A percentile compares a stretch with the other conserved stretches of the same genome.
Conservation (phyloP, 345 rosid species). For the Camelina neglecta region DNA sequence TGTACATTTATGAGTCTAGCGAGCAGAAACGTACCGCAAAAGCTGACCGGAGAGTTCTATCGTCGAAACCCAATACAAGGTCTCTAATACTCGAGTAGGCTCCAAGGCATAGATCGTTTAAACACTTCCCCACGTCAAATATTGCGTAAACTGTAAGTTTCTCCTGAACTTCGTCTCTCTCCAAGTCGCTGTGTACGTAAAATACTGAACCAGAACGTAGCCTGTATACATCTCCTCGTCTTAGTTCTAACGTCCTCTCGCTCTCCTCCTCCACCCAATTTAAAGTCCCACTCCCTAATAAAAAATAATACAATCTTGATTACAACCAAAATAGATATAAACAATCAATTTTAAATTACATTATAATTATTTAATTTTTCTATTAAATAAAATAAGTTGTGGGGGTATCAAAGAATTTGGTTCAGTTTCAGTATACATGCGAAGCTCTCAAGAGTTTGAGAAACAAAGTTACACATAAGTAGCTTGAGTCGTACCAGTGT, state of each 20-base stretch:
- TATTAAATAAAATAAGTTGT: too few species aligned
- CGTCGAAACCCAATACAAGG: conserved; percentile 63
- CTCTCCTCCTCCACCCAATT: conserved; percentile 59
- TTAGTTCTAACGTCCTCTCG: conserved; percentile 51
- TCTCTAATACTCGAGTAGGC: conserved; percentile 73
- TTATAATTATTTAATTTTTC: too few species aligned
- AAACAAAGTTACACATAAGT: too few species aligned
- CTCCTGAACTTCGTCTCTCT: conserved; percentile 22
- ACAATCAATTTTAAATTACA: too few species aligned
- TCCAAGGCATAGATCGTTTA: conserved; percentile 57
- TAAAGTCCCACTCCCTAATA: conserved; percentile 56
- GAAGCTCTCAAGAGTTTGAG: too few species aligned
- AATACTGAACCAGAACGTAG: conserved; percentile 69
- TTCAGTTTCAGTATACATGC: too few species aligned
- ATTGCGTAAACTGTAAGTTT: conserved; percentile 73
- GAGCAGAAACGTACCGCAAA: conserved; percentile 56
- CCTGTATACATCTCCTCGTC: conserved; percentile 68
- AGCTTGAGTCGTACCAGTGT: conserved; percentile 52
- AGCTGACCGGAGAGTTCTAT: conserved; percentile 63
- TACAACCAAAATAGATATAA: neutral
- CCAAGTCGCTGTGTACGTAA: conserved; percentile 55
- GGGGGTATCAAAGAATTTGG: too few species aligned
- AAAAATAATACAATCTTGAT: neutral
- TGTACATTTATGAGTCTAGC: neutral
- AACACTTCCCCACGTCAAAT: conserved; percentile 43